phyloP scores from a whole-genome alignment of 106 monocot species.

The Vanilla planifolia region DNA sequence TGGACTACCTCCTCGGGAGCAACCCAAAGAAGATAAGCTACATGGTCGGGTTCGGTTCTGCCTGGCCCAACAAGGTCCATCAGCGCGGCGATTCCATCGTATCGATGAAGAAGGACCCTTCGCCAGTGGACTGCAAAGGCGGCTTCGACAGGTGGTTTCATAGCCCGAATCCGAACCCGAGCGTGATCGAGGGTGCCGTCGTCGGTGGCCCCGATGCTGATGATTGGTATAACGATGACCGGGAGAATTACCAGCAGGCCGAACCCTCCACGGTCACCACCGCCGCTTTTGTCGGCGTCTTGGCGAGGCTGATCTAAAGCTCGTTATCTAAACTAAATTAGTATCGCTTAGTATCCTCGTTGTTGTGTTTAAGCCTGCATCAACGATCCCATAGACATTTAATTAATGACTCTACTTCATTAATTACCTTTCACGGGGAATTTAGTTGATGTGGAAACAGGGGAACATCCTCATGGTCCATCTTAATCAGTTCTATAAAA shows the following conservation, averaged over 20 bases:
- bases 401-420: too few species aligned
- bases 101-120: slow-evolving; percentile 28
- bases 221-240: slow-evolving; percentile 31
- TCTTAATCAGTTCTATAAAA: too few species aligned
- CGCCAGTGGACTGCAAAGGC: slow-evolving; percentile 21
- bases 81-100: slow-evolving; percentile 47
- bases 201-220: slow-evolving; percentile 53
- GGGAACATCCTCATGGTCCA: too few species aligned
- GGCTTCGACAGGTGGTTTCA: slow-evolving; percentile 35
- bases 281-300: slow-evolving; percentile 43
- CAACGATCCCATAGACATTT: too few species aligned
- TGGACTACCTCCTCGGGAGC: slow-evolving; percentile 47
- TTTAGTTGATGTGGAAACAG: too few species aligned
- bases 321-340: too few species aligned
- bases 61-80: slow-evolving; percentile 38
- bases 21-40: slow-evolving; percentile 55
- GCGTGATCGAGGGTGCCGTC: slow-evolving; percentile 48
- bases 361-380: too few species aligned
- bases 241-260: slow-evolving; percentile 32
- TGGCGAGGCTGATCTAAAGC: slow-evolving; percentile 49
- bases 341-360: too few species aligned
- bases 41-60: slow-evolving; percentile 53
- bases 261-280: slow-evolving; percentile 38
- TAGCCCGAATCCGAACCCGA: slow-evolving; percentile 34
- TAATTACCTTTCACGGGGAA: too few species aligned